These are phyloP conservation scores for Tricholoma furcatifolium DNA, from an alignment of 768 basidiomycete species.

Conservation along the genomic window DNA sequence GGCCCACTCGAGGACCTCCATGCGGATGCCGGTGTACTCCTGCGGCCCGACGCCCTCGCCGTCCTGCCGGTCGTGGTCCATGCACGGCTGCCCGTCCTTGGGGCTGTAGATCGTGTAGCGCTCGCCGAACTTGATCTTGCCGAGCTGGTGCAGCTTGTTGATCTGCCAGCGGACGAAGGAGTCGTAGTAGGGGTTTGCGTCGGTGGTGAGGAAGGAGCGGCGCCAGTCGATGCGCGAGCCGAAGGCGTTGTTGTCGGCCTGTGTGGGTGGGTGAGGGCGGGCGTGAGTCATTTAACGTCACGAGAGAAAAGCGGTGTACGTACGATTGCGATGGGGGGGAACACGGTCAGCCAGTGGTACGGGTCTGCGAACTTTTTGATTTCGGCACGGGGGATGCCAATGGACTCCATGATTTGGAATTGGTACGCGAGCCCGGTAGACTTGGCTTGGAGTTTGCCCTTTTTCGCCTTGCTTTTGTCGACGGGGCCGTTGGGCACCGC, in stretches of 20 bases:
- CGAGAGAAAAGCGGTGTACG: background rate
- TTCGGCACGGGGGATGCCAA: slow-evolving; percentile 82
- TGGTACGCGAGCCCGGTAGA: slow-evolving; percentile 93
- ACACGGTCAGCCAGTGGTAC: slow-evolving; percentile 88
- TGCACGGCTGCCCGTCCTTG: slow-evolving; percentile 98
- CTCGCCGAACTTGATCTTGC: slow-evolving; percentile 97
- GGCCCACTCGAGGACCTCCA: slow-evolving; percentile 89
- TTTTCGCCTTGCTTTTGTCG: slow-evolving; percentile 81
- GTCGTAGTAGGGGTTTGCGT: slow-evolving; percentile 96
- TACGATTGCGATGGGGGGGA: slow-evolving; percentile 85
- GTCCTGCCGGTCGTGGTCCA: slow-evolving; percentile 97
- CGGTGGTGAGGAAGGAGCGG: slow-evolving; percentile 89
- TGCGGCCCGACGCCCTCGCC: slow-evolving; percentile 95
- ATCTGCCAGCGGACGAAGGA: slow-evolving; percentile 97
- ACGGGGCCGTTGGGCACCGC: slow-evolving; percentile 41
- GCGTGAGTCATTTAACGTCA: background rate
- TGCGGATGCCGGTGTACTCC: slow-evolving; percentile 93
- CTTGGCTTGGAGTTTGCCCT: slow-evolving; percentile 93
- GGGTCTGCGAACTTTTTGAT: slow-evolving; percentile 98
- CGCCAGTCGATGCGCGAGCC: slow-evolving; percentile 99
- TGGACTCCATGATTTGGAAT: slow-evolving; percentile 98
- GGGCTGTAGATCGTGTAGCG: slow-evolving; percentile 98
- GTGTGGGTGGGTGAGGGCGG: slow-evolving; percentile 1
- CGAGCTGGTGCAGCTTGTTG: slow-evolving; percentile 83
- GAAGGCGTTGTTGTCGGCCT: slow-evolving; percentile 74